Conservation (phyloP, 2,329 filamentous ascomycete species). For the Purpureocillium takamizusanense region DNA sequence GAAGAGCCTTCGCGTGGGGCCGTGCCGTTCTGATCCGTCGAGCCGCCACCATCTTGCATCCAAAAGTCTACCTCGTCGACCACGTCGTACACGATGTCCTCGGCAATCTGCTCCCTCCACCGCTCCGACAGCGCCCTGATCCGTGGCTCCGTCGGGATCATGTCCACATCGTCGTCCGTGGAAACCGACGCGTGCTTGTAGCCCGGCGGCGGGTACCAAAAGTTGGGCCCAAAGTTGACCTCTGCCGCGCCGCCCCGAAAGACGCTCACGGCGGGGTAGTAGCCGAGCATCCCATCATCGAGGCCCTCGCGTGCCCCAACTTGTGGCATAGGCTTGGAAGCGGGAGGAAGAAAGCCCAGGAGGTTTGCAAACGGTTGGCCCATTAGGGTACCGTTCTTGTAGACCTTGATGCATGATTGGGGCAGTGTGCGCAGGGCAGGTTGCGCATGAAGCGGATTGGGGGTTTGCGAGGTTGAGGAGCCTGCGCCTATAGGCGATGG, state of each 20-base stretch:
- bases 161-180: conserved; percentile 38
- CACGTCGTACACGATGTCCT: conserved; percentile 88
- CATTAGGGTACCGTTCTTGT: conserved; percentile 83
- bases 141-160: conserved; percentile 22
- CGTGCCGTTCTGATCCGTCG: conserved; percentile 37
- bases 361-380: conserved; percentile 84
- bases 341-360: conserved; percentile 83
- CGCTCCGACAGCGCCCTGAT: conserved; percentile 63
- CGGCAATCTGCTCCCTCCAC: conserved; percentile 87
- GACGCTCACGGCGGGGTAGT: conserved; percentile 87
- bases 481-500: conserved; percentile 42
- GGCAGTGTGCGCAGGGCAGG: conserved; percentile 80
- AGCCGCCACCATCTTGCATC: conserved; percentile 56
- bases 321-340: conserved; percentile 63
- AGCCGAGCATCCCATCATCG: conserved; percentile 91
- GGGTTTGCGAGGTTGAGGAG: conserved; percentile 44
- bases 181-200: conserved; percentile 22
- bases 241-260: conserved; percentile 88
- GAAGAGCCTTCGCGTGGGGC: conserved; percentile 30
- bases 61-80: conserved; percentile 92
- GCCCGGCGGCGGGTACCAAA: conserved; percentile 75
- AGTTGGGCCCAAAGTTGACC: conserved; percentile 88
- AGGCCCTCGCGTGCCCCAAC: conserved; percentile 75
- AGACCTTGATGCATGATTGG: conserved; percentile 76
- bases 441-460: conserved; percentile 62